Base-by-base conservation (phyloP, 164 flowering plant genomes). In the Liriodendron chinense region DNA sequence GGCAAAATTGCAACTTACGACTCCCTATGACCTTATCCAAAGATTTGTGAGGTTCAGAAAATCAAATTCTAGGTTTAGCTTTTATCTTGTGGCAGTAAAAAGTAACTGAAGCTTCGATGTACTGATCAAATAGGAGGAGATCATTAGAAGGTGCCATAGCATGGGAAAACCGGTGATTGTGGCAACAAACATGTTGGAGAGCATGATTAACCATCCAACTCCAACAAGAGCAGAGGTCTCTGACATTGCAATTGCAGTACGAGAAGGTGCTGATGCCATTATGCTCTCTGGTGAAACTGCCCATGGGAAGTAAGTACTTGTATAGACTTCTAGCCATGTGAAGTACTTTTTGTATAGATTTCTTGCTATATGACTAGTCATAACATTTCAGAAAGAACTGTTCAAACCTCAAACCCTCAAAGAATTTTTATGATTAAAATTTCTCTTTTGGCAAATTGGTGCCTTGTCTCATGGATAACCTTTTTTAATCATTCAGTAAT, bases 201-300 rank as follows among this genome's bases (percentile, higher is more conserved):
- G 98, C 89, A 96, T 96, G 99, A 94, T 96, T 74, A 78, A 87
- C 82, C 97, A 92, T 80, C 98, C 99, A 72, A 96, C 96, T 62
- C 99, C 99, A 20, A 96, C 99, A 25, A 88, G 99, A 77, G 99
- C 99, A 16, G 99, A 96, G 80, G 99, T 96, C 23, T 94, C 99
- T 78, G 99, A 96, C 80, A 94, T 96, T 82, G 97, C 98, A 65
- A 94, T 94, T 79, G 99, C 99, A 22, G 99, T 96, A 23, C 81
- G 93, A 57, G 98, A 94, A 86, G 92, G 99, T 87, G 87, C 99
- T 79, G 98, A 96, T 87, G 98, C 98, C 50, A 72, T 96, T 76
- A 96, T 96, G 99, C 97, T 96, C 71, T 96, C 99, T 67, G 99
- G 98, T 71, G 99, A 96, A 91, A 96, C 98, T 80, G 99, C 99